Conservation (phyloP, 2,329 filamentous ascomycete genomes). For the Neonectria sp. region DNA sequence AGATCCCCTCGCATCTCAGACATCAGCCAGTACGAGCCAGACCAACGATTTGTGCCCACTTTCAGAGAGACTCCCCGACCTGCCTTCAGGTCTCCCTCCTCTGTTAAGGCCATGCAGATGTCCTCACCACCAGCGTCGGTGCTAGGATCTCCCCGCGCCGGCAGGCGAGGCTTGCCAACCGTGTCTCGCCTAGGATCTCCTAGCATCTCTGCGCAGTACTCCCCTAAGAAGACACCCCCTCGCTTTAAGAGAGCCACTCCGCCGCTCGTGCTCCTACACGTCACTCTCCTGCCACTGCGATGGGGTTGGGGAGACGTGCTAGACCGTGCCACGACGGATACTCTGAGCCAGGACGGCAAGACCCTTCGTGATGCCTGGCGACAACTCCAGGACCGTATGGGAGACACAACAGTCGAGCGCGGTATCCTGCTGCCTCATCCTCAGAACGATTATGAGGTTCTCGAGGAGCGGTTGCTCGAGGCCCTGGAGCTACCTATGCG, state of each 20-base stretch:
- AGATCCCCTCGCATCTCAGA: slow-evolving; percentile 64
- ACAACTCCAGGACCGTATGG: slow-evolving; percentile 78
- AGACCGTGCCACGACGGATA: slow-evolving; percentile 57
- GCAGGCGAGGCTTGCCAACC: slow-evolving; percentile 65
- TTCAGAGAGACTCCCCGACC: slow-evolving; percentile 72
- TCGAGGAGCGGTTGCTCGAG: slow-evolving; percentile 84
- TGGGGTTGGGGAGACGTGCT: slow-evolving; percentile 75
- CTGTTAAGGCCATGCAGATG: slow-evolving; percentile 81
- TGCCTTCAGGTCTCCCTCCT: slow-evolving; percentile 78
- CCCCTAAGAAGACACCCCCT: slow-evolving; percentile 71
- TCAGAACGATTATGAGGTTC: slow-evolving; percentile 83
- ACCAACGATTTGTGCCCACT: slow-evolving; percentile 67
- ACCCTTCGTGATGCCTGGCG: slow-evolving; percentile 75
- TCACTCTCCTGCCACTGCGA: slow-evolving; percentile 80
- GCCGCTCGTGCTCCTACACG: slow-evolving; percentile 83
- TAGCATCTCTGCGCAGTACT: slow-evolving; percentile 65
- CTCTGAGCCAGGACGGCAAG: slow-evolving; percentile 64
- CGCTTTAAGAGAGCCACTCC: slow-evolving; percentile 71
- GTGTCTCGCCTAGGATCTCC: slow-evolving; percentile 73
- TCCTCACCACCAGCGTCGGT: slow-evolving; percentile 74
- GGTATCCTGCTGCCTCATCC: slow-evolving; percentile 85
- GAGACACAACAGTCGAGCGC: slow-evolving; percentile 80
- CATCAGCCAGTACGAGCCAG: slow-evolving; percentile 63
- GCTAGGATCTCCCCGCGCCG: slow-evolving; percentile 69
- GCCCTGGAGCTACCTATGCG: slow-evolving; percentile 78